phyloP scores from a whole-genome alignment of 306 rosid species.

The Boehmeria nivea region DNA sequence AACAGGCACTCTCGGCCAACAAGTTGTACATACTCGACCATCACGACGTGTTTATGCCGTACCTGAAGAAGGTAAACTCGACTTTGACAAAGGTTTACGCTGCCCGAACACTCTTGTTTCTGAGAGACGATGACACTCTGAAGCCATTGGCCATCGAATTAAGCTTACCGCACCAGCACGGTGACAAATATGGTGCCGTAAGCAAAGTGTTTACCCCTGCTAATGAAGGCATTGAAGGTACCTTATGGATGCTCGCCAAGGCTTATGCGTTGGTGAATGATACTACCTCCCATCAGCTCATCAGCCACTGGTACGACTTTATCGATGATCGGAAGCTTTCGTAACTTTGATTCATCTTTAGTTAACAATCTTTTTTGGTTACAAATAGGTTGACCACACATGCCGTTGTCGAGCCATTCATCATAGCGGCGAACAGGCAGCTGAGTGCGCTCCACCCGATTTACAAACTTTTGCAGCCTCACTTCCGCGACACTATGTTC shows the following conservation, averaged over 20 bases:
- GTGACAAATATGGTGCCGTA: slow-evolving; percentile 41
- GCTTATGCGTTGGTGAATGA: slow-evolving; percentile 63
- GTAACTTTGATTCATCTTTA: too few relatives aligned
- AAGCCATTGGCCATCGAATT: slow-evolving; percentile 67
- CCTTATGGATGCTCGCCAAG: slow-evolving; percentile 61
- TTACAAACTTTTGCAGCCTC: slow-evolving; percentile 41
- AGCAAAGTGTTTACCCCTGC: slow-evolving; percentile 49
- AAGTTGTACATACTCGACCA: slow-evolving; percentile 56
- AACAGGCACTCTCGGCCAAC: slow-evolving; percentile 45
- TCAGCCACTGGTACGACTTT: slow-evolving; percentile 55
- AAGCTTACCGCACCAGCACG: slow-evolving; percentile 43
- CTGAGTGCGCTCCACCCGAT: slow-evolving; percentile 40
- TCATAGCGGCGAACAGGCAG: slow-evolving; percentile 44
- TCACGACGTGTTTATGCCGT: slow-evolving; percentile 54
- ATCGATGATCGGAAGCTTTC: too few relatives aligned
- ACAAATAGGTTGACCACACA: slow-evolving; percentile 63
- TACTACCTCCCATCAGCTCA: slow-evolving; percentile 56
- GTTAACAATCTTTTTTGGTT: too few relatives aligned
- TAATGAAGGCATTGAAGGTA: slow-evolving; percentile 41
- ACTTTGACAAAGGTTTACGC: slow-evolving; percentile 48
- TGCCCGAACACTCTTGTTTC: slow-evolving; percentile 49
- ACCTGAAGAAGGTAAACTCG: slow-evolving; percentile 44
- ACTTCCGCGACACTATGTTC: slow-evolving; percentile 48
- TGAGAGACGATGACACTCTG: slow-evolving; percentile 59
- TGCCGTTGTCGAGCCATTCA: slow-evolving; percentile 65